Conservation (phyloP, 176 grass and related monocot species). For the Carex kokanica region DNA sequence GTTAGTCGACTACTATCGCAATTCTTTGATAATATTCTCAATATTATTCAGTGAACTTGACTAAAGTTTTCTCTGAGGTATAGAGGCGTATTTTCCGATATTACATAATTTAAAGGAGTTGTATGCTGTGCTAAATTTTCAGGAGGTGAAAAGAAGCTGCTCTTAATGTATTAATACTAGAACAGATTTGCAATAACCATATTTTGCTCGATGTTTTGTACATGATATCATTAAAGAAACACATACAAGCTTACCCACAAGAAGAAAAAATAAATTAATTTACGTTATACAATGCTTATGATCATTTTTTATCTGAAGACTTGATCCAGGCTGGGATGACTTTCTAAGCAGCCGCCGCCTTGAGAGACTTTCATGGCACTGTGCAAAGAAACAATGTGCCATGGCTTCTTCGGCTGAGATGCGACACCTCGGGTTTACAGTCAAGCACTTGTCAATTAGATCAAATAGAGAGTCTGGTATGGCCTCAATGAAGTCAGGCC, state of each 20-base stretch:
- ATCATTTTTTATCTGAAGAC: neutral
- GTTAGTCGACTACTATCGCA: no score
- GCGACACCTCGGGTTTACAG: constrained; percentile 76
- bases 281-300: neutral
- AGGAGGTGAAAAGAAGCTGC: no score
- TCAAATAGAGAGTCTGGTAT: constrained; percentile 68
- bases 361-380: constrained; percentile 42
- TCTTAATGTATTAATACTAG: neutral
- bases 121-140: no score
- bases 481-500: constrained; percentile 46
- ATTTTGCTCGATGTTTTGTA: neutral
- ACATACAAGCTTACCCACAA: neutral
- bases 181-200: neutral
- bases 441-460: constrained; percentile 75
- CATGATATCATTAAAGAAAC: neutral
- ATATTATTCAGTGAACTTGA: no score
- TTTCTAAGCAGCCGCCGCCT: constrained; percentile 35
- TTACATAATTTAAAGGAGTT: no score
- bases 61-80: no score
- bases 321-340: constrained; percentile 13
- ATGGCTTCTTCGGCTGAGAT: constrained; percentile 78
- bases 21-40: no score
- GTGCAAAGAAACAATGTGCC: constrained; percentile 54
- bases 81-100: no score
- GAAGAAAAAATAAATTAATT: neutral